Percentiles rank a stretch among this genome's conserved stretches.
Evolutionary conservation across 495 filamentous ascomycete species (phyloP).

Genomic region (Umbilicaria muhlenbergii): DNA sequence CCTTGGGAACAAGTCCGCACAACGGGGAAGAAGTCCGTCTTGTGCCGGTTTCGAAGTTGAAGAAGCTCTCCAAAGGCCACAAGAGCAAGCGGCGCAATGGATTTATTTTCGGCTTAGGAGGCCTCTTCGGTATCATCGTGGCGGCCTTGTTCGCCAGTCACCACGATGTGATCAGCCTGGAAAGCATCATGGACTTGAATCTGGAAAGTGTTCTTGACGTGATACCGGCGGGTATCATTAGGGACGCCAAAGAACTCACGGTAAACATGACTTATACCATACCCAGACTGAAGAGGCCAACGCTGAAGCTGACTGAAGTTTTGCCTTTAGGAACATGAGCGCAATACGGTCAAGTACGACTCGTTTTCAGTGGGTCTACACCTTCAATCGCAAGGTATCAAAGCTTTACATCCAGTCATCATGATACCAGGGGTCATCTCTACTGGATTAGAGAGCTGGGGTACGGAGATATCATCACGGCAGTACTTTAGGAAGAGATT

Average conservation of each 20-base stretch:
- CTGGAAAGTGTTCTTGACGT: slow-evolving; percentile 71
- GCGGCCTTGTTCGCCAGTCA: slow-evolving; percentile 74
- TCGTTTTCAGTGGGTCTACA: slow-evolving; percentile 81
- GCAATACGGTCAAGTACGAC: slow-evolving; percentile 79
- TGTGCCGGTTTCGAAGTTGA: slow-evolving; percentile 18
- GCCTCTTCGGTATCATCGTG: slow-evolving; percentile 63
- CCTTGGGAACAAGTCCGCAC: slow-evolving; percentile 27
- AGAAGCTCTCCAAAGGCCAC: slow-evolving; percentile 7
- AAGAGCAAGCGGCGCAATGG: slow-evolving; percentile 53
- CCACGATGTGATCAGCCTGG: slow-evolving; percentile 72
- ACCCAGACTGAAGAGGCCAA: not conserved
- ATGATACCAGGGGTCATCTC: slow-evolving; percentile 98
- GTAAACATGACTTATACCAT: slow-evolving; percentile 27
- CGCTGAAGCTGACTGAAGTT: slow-evolving; percentile 19
- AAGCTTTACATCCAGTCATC: slow-evolving; percentile 76
- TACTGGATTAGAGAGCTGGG: slow-evolving; percentile 93
- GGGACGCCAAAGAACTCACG: slow-evolving; percentile 69
- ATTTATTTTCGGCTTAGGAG: slow-evolving; percentile 70
- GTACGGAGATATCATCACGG: slow-evolving; percentile 61
- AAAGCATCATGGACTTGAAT: slow-evolving; percentile 65
- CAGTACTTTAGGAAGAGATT: slow-evolving; percentile 86
- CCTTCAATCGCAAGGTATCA: slow-evolving; percentile 63
- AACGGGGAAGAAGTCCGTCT: slow-evolving; percentile 25
- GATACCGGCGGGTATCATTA: slow-evolving; percentile 65
- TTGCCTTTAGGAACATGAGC: slow-evolving; percentile 51